Percentiles rank a stretch among this genome's conserved stretches.
These are phyloP conservation scores for Phytophthora capsici DNA, from an alignment of 352 stramenopile genomes.

Conservation along the genomic window DNA sequence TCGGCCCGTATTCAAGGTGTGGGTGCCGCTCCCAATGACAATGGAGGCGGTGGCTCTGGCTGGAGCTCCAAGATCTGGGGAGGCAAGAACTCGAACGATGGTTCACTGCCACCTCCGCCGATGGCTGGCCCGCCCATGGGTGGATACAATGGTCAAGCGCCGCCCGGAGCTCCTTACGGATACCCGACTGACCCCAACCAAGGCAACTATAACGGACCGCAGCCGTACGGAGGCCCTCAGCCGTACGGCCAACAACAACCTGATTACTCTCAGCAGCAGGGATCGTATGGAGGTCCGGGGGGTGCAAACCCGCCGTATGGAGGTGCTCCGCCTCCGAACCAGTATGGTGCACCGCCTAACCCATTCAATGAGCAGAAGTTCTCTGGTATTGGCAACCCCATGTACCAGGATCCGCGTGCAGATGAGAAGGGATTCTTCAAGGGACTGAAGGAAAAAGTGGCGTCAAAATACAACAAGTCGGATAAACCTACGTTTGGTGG, in stretches of 20 bases:
- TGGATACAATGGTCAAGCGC: constrained; percentile 42
- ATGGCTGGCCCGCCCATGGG: constrained; percentile 63
- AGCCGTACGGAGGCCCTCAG: constrained; percentile 45
- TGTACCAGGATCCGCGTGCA: constrained; percentile 91
- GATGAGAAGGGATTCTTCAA: constrained; percentile 91
- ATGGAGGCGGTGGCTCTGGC: constrained; percentile 42
- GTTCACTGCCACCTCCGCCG: constrained; percentile 48
- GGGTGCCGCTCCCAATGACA: constrained; percentile 63
- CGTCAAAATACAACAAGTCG: constrained; percentile 78
- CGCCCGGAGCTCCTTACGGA: constrained; percentile 47
- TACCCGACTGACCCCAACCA: constrained; percentile 57
- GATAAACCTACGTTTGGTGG: constrained; percentile 69
- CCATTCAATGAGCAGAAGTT: constrained; percentile 86
- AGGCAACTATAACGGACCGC: constrained; percentile 52
- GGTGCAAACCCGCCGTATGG: constrained; percentile 43
- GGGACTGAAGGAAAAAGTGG: constrained; percentile 84
- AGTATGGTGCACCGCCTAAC: constrained; percentile 49
- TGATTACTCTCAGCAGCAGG: constrained; percentile 46
- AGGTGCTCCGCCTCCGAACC: constrained; percentile 37
- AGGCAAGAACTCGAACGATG: constrained; percentile 68
- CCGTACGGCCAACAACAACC: constrained; percentile 61
- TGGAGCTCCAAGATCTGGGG: constrained; percentile 80
- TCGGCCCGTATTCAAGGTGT: constrained; percentile 84
- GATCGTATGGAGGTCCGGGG: constrained; percentile 50
- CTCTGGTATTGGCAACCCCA: constrained; percentile 95